phyloP scores from a whole-genome alignment of 805 yeast genomes.

The Tetrapisispora pingtungensis region DNA sequence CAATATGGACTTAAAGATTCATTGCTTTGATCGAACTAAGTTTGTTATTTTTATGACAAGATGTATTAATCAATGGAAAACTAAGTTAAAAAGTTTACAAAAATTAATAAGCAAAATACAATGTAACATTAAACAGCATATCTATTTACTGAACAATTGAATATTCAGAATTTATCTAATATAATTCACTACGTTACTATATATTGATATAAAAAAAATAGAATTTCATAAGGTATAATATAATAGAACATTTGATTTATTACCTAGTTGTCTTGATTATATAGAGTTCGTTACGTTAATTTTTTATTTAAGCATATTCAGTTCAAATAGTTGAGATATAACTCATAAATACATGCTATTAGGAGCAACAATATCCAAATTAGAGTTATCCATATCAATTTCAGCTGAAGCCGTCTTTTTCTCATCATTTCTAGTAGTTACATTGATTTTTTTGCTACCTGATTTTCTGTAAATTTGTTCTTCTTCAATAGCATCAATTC shows the following conservation, averaged over 20 bases:
- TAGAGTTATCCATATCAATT: slow-evolving; percentile 32
- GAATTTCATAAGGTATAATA: too few relatives aligned
- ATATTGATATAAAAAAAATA: too few relatives aligned
- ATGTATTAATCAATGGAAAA: too few relatives aligned
- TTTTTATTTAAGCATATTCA: too few relatives aligned
- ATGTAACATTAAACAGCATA: neutral
- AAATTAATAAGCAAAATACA: neutral
- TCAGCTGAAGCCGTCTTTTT: neutral
- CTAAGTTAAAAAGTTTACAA: too few relatives aligned
- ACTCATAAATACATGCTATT: slow-evolving; percentile 15
- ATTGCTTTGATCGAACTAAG: neutral
- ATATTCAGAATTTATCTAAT: neutral
- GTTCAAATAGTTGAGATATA: neutral
- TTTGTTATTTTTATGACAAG: too few relatives aligned
- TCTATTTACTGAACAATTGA: neutral
- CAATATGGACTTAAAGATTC: neutral
- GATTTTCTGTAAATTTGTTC: slow-evolving; percentile 37
- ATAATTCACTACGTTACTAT: neutral
- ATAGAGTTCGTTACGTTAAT: too few relatives aligned
- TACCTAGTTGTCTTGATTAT: too few relatives aligned
- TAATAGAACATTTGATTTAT: too few relatives aligned
- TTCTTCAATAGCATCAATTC: slow-evolving; percentile 36
- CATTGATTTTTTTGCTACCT: neutral
- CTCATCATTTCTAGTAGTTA: neutral
- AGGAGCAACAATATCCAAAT: slow-evolving; percentile 29